Percentiles rank a stretch among this genome's conserved stretches.
Evolutionary conservation across 2,329 filamentous ascomycete genomes (phyloP).

Genomic region (Fonsecaea nubica): DNA sequence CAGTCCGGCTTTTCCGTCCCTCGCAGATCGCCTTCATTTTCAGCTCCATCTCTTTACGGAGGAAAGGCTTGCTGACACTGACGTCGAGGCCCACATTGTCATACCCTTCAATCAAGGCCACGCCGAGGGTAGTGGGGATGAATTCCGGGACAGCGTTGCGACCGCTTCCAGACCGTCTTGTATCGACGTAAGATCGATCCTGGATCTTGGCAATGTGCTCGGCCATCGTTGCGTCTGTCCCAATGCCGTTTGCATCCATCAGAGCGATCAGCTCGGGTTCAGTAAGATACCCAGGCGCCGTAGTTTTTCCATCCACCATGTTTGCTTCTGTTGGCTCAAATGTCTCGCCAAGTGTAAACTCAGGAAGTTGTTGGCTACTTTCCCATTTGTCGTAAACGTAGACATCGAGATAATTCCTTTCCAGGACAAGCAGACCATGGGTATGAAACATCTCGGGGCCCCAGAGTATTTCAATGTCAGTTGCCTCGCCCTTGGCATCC

Average conservation of each 20-base stretch:
- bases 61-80: conserved; percentile 91
- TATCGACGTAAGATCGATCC: conserved; percentile 81
- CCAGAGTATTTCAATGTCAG: conserved; percentile 82
- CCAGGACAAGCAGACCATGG: conserved; percentile 81
- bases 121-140: conserved; percentile 87
- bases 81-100: conserved; percentile 92
- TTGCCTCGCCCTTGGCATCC: conserved; percentile 85
- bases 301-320: conserved; percentile 90
- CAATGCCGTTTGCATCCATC: conserved; percentile 98
- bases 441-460: conserved; percentile 79
- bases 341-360: conserved; percentile 76
- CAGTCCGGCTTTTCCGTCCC: conserved; percentile 74
- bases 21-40: conserved; percentile 98
- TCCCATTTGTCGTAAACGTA: conserved; percentile 98
- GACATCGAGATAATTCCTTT: conserved; percentile 92
- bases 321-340: conserved; percentile 89
- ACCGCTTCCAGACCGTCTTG: conserved; percentile 59
- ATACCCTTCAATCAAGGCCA: conserved; percentile 92
- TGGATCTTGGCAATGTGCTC: conserved; percentile 98
- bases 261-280: conserved; percentile 94
- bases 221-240: conserved; percentile 98
- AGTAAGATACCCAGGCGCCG: conserved; percentile 82
- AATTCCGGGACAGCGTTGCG: conserved; percentile 75
- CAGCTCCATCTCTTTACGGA: conserved; percentile 96
- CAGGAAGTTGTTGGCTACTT: conserved; percentile 80